Base-by-base conservation (phyloP, 805 yeast species). In the Kluyveromyces dobzhanskii region DNA sequence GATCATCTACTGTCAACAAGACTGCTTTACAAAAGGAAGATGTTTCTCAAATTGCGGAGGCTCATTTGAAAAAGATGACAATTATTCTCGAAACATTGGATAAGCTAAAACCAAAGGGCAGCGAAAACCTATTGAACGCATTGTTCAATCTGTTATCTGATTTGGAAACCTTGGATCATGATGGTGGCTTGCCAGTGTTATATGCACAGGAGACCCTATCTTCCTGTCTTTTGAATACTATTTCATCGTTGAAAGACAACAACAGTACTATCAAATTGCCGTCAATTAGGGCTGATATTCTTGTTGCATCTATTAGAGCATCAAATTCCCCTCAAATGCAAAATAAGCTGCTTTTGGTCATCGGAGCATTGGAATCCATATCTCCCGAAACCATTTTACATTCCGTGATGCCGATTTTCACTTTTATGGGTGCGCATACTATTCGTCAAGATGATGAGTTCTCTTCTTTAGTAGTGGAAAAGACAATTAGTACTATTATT, bases 351-450 rank as follows among this genome's bases (percentile, higher is more conserved):
- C 66, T 92, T 43, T 66, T 90, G 42, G 90, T 92, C 19, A 78
- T 92, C 48, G 83, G 97, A 2, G 81, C 86, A 35, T 66, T 92
- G 48, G 97, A 97, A 1, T 69, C 86, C 1, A 64, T 92, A 40
- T 84, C 90, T 10, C 96, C 97, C 7, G 97, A 90, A 54, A 76
- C 83, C 23, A 87, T 92, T 21, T 67, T 92, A 39, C 97, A 92
- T 63, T 84, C 96, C 2, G 95, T 92, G 7, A 92, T 92, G 98
- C 98, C 98, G n/a, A 90, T 92, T 37, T 92, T 92, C 68, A 92
- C 98, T 1, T 92, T 92, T 53, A 92, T 92, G 97, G 98, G 98
- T 43, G 95, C 97, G 10, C 94, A 87, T 54, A 88, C 97, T 11
- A 76, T 92, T 38, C 80, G 95, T 53, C 96, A 92, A 63, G 98